Evolutionary conservation across 352 stramenopile genomes (phyloP), one percentile per base, ranked within the genome.

Genomic region (Phytopythium sindhum): DNA sequence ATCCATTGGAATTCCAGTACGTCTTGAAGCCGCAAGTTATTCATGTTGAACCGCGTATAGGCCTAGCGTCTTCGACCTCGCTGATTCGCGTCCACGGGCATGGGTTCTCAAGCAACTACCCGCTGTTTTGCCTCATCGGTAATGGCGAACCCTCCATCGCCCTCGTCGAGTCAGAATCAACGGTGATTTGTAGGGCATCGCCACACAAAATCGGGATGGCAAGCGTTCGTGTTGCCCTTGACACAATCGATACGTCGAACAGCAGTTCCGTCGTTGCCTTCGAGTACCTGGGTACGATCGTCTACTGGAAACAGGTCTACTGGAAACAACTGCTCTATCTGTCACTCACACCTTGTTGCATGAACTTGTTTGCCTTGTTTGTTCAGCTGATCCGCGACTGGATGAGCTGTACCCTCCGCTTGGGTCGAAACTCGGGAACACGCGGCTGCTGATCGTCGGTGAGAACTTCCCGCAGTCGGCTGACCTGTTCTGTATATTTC

Each of bases 71-170:
- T 44, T 57, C 48, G 0, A 68, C 59, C n/a, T 75, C 70, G 3
- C 45, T 42, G 11, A 19, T 82, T 26, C 48, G 63, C 2, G 44
- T 86, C 29, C 39, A 65, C 53, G 77, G 77, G n/a, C 69, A 19
- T 23, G 72, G 63, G 23, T 86, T 86, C 35, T 69, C 48, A 42
- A 24, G 61, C 3, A 51, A 64, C 2, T 73, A 65, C 29, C 57
- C 60, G 4, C 64, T 82, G 29, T 23, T 48, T 12, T 86, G 75
- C 57, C 55, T 63, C n/a, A 69, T 86, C 64, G 77, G 71, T 15
- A 31, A 59, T 6, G 54, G 45, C 28, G 37, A 55, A 15, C 62
- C 33, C 33, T 65, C 51, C 33, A 29, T 45, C 28, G 68, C 66
- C 39, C 47, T 61, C 26, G 51, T 64, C 0, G 61, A 53, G n/a